Evolutionary conservation across 176 grass and related monocot species (phyloP).

Genomic region (Triticum urartu): DNA sequence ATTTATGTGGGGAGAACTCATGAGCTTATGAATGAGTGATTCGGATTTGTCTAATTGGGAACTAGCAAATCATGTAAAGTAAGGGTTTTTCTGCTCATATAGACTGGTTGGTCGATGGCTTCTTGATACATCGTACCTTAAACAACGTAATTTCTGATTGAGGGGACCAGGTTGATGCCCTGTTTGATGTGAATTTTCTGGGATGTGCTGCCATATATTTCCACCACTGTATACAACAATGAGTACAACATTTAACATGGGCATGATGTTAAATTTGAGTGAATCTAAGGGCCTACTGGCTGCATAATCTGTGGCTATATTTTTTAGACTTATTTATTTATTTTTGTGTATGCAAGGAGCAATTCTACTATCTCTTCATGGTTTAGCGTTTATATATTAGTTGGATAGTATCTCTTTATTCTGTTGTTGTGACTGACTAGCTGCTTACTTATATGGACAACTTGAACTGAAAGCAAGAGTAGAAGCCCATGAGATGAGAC

Average conservation of each 20-base stretch:
- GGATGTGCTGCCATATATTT: not conserved
- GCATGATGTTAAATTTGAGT: not conserved
- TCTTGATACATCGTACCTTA: not conserved
- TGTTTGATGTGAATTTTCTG: not conserved
- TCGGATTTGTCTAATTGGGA: not conserved
- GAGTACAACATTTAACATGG: not conserved
- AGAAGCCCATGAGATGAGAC: slow-evolving; percentile 28
- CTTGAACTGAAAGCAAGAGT: slow-evolving; percentile 36
- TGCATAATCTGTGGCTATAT: not conserved
- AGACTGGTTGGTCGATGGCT: not conserved
- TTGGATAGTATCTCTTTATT: not conserved
- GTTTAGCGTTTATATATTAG: not conserved
- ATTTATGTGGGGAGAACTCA: not conserved
- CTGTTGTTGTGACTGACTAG: slow-evolving; percentile 8
- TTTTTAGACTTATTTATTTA: too few relatives aligned
- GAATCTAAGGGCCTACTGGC: not conserved
- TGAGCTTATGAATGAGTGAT: not conserved
- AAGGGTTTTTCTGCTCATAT: not conserved
- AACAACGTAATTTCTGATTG: not conserved
- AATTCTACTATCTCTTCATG: not conserved
- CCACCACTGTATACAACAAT: too few relatives aligned
- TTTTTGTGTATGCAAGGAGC: too few relatives aligned
- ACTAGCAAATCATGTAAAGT: not conserved
- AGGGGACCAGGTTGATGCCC: not conserved
- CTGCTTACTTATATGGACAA: slow-evolving; percentile 31